These are phyloP conservation scores for Datisca glomerata DNA, from an alignment of 306 rosid genomes.

Conservation along the genomic window DNA sequence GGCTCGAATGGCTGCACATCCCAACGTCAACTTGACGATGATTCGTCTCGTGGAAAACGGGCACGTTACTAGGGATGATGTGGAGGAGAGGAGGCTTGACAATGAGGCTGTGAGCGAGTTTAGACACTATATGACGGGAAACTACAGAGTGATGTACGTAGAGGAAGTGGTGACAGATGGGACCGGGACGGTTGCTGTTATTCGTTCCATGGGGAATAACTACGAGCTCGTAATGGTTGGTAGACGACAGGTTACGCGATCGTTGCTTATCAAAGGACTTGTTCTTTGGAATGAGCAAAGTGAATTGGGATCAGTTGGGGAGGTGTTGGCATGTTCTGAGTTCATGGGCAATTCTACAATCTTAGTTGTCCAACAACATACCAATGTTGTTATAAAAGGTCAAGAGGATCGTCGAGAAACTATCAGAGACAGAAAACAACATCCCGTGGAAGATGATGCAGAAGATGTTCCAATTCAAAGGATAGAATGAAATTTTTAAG, in stretches of 20 bases:
- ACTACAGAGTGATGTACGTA: conserved; percentile 13
- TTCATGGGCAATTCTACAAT: conserved; percentile 15
- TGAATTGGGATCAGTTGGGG: conserved; percentile 22
- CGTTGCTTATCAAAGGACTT: conserved; percentile 13
- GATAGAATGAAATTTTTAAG: not conserved
- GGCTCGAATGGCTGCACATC: conserved; percentile 19
- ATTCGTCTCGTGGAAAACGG: conserved; percentile 13
- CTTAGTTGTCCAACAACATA: conserved; percentile 25
- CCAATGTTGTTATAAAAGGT: conserved; percentile 2
- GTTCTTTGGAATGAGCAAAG: conserved; percentile 3
- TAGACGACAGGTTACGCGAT: conserved; percentile 8
- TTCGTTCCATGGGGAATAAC: conserved; percentile 13
- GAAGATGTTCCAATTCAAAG: conserved; percentile 5
- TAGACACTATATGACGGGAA: conserved; percentile 4
- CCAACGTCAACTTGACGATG: conserved; percentile 14
- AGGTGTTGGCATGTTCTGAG: conserved; percentile 15
- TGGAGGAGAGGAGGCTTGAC: conserved; percentile 10
- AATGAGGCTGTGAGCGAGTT: conserved; percentile 12
- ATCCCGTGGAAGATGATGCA: conserved; percentile 1
- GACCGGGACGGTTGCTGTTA: conserved; percentile 15
- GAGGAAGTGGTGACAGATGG: conserved; percentile 23
- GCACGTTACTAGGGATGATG: not conserved
- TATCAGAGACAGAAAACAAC: not conserved
- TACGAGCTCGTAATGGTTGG: conserved; percentile 27
- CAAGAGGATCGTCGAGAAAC: not conserved